Evolutionary conservation across 768 basidiomycete species (phyloP).

Genomic region (Lepiota subincarnata): DNA sequence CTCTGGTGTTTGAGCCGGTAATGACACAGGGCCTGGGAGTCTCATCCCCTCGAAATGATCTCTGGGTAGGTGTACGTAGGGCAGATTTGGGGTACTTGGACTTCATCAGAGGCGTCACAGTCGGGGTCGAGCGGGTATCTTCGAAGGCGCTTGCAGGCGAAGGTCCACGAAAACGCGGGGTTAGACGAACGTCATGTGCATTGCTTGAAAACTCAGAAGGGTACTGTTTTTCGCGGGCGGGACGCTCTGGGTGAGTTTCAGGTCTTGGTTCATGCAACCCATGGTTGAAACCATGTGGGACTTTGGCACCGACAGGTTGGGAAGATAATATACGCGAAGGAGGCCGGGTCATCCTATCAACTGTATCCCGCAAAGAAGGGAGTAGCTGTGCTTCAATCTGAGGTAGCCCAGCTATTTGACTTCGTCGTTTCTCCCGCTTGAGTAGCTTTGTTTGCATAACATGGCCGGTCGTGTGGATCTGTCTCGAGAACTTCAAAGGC

Average conservation of each 20-base stretch:
- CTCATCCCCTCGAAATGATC: neutral
- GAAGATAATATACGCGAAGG: slow-evolving; percentile 20
- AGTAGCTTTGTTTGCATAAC: slow-evolving; percentile 12
- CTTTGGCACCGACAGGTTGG: neutral
- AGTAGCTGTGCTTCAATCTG: slow-evolving; percentile 61
- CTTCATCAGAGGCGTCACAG: neutral
- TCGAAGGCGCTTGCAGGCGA: neutral
- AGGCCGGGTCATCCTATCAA: slow-evolving; percentile 67
- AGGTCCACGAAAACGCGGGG: neutral
- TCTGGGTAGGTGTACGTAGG: slow-evolving; percentile 4
- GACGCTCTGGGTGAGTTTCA: neutral
- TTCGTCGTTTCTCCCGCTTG: slow-evolving; percentile 28
- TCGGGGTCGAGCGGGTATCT: neutral
- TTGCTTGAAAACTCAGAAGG: slow-evolving; percentile 1
- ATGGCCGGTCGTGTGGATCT: slow-evolving; percentile 11
- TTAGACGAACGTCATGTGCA: neutral
- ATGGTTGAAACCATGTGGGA: neutral
- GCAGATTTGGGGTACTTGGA: slow-evolving; percentile 5
- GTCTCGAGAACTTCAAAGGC: slow-evolving; percentile 11
- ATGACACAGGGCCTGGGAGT: neutral
- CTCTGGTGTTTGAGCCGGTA: neutral
- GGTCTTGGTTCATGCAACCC: too few relatives aligned
- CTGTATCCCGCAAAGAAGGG: slow-evolving; percentile 68
- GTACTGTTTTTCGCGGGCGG: neutral
- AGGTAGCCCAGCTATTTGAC: slow-evolving; percentile 49